Percentiles rank a stretch among this genome's conserved stretches.
Conservation (phyloP, 1,139 yeast genomes). For the Saccharomyces hybrid region DNA sequence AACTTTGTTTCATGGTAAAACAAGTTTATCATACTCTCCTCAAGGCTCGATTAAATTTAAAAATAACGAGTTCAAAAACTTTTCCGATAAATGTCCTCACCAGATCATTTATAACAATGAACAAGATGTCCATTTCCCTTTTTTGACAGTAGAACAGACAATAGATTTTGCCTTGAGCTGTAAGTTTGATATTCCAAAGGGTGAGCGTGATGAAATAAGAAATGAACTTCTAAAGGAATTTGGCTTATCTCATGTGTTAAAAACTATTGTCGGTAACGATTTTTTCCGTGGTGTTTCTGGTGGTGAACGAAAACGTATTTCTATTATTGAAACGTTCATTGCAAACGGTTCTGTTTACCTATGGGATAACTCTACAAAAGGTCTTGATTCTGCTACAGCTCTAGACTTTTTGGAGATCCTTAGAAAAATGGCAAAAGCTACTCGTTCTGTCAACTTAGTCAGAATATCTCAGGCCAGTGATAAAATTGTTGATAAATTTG, state of each 20-base stretch:
- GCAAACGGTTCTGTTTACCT: conserved; percentile 42
- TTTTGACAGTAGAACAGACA: conserved; percentile 43
- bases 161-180: conserved; percentile 34
- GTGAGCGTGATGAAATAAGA: conserved; percentile 33
- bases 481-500: conserved; percentile 41
- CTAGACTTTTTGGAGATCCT: conserved; percentile 42
- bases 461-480: conserved; percentile 49
- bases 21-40: conserved; percentile 31
- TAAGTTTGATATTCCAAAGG: conserved; percentile 32
- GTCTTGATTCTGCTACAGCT: conserved; percentile 46
- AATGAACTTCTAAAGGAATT: conserved; percentile 36
- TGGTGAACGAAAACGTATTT: conserved; percentile 41
- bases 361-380: conserved; percentile 53
- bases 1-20: conserved; percentile 17
- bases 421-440: conserved; percentile 38
- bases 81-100: conserved; percentile 23
- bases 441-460: conserved; percentile 41
- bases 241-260: conserved; percentile 37
- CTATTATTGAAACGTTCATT: conserved; percentile 43
- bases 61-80: conserved; percentile 22
- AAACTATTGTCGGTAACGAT: conserved; percentile 40
- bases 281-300: conserved; percentile 40
- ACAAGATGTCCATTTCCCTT: conserved; percentile 44
- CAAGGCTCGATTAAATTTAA: conserved; percentile 24
- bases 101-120: conserved; percentile 43